Evolutionary conservation across 257 asterid species (phyloP).

Genomic region (Haberlea rhodopensis): DNA sequence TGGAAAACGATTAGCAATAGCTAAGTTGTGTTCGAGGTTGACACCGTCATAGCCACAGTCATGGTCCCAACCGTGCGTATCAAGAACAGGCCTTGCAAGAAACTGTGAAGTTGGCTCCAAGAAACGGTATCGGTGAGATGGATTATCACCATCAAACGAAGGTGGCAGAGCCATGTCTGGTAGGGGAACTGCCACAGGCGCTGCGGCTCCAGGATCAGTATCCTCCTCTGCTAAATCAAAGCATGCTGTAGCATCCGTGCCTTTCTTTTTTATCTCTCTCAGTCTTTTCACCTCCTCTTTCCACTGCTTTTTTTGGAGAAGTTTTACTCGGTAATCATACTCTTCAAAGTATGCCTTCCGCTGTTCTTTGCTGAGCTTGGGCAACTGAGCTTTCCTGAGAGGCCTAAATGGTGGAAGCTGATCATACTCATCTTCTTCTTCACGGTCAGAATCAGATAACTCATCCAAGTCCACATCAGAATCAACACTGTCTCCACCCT

Average conservation of each 20-base stretch:
- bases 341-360: constrained; percentile 86
- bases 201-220: constrained; percentile 70
- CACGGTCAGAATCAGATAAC: constrained; percentile 68
- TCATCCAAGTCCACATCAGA: constrained; percentile 93
- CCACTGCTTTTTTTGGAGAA: constrained; percentile 91
- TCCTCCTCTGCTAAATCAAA: constrained; percentile 64
- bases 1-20: constrained; percentile 62
- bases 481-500: constrained; percentile 69
- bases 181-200: constrained; percentile 91
- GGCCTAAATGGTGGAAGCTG: constrained; percentile 98
- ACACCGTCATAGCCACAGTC: constrained; percentile 99
- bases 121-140: constrained; percentile 82
- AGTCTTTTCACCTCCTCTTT: constrained; percentile 79
- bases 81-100: constrained; percentile 93
- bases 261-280: constrained; percentile 62
- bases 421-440: constrained; percentile 90
- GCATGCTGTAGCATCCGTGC: constrained; percentile 43
- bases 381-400: constrained; percentile 66
- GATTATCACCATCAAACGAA: constrained; percentile 74
- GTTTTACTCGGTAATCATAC: constrained; percentile 91
- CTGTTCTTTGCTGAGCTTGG: constrained; percentile 72
- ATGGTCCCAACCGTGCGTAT: constrained; percentile 96
- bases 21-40: constrained; percentile 76
- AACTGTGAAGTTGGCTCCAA: constrained; percentile 96
- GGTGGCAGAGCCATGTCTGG: constrained; percentile 97